Base-by-base conservation (phyloP, 1,284 basidiomycete species). In the Farysia itapuensis region DNA sequence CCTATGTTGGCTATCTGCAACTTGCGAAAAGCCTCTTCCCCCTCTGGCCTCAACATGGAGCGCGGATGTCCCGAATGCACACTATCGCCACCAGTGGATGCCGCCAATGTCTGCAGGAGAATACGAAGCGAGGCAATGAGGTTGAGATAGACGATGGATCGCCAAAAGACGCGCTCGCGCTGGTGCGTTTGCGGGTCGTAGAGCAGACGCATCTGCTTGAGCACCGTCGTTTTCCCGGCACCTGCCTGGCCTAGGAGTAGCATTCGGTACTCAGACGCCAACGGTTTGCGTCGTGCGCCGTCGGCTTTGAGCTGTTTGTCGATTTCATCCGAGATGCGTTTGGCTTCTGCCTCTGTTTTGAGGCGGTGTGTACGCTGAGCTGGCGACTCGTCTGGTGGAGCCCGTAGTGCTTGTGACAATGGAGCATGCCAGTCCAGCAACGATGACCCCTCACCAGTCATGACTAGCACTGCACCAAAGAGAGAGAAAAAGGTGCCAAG, bases 181-280 rank as follows among this genome's bases (percentile, higher is more conserved):
- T 65, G 54, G 28, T 70, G 67, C n/a, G 57, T 45, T 16, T 39
- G 20, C 0, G 61, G 60, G 26, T 64, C 49, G 52, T 70, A 70
- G 19, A 70, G 22, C 39, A 70, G 18, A 5, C 67, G 37, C 67
- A 70, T 70, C 43, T 70, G 66, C 22, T 69, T 69, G 19, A 69
- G 28, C 12, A 69, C 42, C 5, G 66, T 69, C 2, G 66, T 67
- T 18, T 69, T 69, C 4, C 66, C 66, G 9, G 66, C 66, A 3
- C 47, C 59, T 5, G 64, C 59, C 23, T 69, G 66, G 1, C 66
- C 64, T 3, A 58, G 50, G 1, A 66, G 20, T 1, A 66, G 38
- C 46, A 63, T 61, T 22, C 48, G 46, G 34, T 56, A 51, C 0
- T 43, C 52, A 3, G 43, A 13, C 0, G 40, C 51, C 39, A 11